These are phyloP conservation scores for Debaryomyces coudertii DNA, from an alignment of 1,139 yeast species.

Conservation along the genomic window DNA sequence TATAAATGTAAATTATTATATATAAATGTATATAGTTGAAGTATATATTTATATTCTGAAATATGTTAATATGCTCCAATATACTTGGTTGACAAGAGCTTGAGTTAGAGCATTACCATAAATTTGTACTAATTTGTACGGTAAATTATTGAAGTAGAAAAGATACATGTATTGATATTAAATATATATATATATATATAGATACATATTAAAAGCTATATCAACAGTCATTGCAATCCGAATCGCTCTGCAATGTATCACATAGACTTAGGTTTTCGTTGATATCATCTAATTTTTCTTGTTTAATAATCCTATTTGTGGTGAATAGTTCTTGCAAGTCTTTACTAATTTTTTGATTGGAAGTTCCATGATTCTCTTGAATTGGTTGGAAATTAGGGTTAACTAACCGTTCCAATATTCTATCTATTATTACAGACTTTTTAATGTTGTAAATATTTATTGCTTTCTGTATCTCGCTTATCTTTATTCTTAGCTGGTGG, in stretches of 20 bases:
- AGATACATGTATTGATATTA: background rate
- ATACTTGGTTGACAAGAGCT: background rate
- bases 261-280: background rate
- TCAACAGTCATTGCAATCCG: background rate
- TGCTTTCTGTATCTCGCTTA: conserved; percentile 7
- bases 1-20: background rate
- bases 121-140: no score
- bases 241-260: background rate
- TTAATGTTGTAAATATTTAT: conserved; percentile 8
- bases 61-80: background rate
- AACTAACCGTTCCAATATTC: background rate
- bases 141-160: no score
- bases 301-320: conserved; percentile 2
- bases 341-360: background rate
- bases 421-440: conserved; percentile 4
- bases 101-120: no score
- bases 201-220: background rate
- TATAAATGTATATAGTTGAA: background rate
- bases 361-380: background rate
- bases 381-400: background rate
- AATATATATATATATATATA: background rate
- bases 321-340: conserved; percentile 4
- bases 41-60: no score
- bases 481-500: conserved; percentile 1
- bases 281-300: conserved; percentile 1